Conservation (phyloP, 352 stramenopile species). For the Chrysophaeum taylorii region DNA sequence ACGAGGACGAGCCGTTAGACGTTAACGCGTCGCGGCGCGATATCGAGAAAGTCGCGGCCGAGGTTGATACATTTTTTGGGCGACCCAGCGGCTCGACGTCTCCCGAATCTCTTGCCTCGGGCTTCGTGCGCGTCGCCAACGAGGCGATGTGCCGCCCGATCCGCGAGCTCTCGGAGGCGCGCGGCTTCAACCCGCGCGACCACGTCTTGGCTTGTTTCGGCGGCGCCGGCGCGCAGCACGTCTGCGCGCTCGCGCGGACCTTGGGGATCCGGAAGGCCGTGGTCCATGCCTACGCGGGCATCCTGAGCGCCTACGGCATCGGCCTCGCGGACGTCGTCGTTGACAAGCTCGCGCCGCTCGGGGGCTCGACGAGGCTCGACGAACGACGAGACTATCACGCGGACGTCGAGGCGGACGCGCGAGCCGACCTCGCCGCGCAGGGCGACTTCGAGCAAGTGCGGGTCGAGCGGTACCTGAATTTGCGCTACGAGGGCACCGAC, state of each 20-base stretch:
- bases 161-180: slow-evolving; percentile 95
- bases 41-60: slow-evolving; percentile 73
- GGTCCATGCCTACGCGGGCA: slow-evolving; percentile 94
- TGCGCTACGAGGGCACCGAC: slow-evolving; percentile 95
- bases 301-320: slow-evolving; percentile 93
- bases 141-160: slow-evolving; percentile 99
- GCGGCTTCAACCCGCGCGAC: slow-evolving; percentile 70
- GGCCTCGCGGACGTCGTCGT: slow-evolving; percentile 86
- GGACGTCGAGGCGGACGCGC: slow-evolving; percentile 53
- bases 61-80: slow-evolving; percentile 21
- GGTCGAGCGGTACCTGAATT: slow-evolving; percentile 90
- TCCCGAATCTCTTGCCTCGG: slow-evolving; percentile 59
- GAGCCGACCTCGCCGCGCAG: slow-evolving; percentile 66
- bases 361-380: slow-evolving; percentile 20
- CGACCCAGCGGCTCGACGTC: slow-evolving; percentile 15
- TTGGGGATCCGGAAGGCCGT: slow-evolving; percentile 94
- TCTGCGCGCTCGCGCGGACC: slow-evolving; percentile 86
- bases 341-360: slow-evolving; percentile 26
- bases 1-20: slow-evolving; percentile 92
- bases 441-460: slow-evolving; percentile 60
- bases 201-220: slow-evolving; percentile 95
- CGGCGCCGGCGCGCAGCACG: slow-evolving; percentile 92
- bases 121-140: slow-evolving; percentile 95
- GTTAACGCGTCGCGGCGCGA: slow-evolving; percentile 74
- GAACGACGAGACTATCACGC: slow-evolving; percentile 32